Conservation (phyloP, 2,329 filamentous ascomycete genomes). For the Hymenoscyphus repandus region DNA sequence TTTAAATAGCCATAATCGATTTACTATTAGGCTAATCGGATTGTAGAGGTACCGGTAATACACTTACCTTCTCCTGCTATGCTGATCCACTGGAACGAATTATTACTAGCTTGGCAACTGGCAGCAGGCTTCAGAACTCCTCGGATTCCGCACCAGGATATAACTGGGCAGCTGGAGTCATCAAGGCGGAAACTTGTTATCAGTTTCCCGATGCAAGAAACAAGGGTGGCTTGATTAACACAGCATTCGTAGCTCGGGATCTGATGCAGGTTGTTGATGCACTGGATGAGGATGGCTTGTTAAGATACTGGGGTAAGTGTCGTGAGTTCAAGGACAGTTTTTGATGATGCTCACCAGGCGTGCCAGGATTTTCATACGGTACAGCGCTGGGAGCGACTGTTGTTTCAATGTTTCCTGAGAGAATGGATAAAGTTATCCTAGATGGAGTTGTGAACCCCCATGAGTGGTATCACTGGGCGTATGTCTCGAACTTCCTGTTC, state of each 20-base stretch:
- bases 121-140: neutral
- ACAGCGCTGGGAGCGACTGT: slow-evolving; percentile 11
- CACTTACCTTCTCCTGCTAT: slow-evolving; percentile 7
- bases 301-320: slow-evolving; percentile 16
- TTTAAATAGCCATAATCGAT: no score
- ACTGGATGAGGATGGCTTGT: slow-evolving; percentile 11
- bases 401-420: slow-evolving; percentile 9
- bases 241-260: slow-evolving; percentile 14
- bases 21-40: no score
- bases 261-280: slow-evolving; percentile 12
- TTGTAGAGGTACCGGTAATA: slow-evolving; percentile 12
- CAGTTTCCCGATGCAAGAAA: slow-evolving; percentile 1
- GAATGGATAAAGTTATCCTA: slow-evolving; percentile 10
- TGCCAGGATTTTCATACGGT: slow-evolving; percentile 14
- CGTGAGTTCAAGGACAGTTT: no score
- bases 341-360: no score
- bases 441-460: slow-evolving; percentile 9
- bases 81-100: no score
- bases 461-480: slow-evolving; percentile 2
- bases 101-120: no score
- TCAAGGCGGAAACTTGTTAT: slow-evolving; percentile 5
- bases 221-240: slow-evolving; percentile 7
- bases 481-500: neutral
- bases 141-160: slow-evolving; percentile 5
- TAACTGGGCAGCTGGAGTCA: slow-evolving; percentile 2